These are phyloP conservation scores for Plectosphaerella cucumerina DNA, from an alignment of 2,329 filamentous ascomycete species.

Conservation along the genomic window DNA sequence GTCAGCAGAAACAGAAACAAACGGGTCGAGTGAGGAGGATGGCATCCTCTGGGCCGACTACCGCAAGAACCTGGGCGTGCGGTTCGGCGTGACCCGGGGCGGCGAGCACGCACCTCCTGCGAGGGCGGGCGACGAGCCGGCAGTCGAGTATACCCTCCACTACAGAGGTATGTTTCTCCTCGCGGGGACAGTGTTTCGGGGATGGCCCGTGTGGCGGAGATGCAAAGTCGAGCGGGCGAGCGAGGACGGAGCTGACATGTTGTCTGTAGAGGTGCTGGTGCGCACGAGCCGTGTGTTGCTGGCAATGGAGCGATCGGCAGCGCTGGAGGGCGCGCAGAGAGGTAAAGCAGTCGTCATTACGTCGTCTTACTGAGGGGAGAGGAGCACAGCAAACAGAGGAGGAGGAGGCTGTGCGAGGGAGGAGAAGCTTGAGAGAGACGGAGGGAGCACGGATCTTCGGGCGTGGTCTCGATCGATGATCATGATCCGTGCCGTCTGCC, in stretches of 20 bases:
- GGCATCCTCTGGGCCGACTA: constrained; percentile 66
- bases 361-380: constrained; percentile 22
- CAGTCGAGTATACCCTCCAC: constrained; percentile 65
- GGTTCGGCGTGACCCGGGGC: constrained; percentile 51
- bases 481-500: too few species aligned
- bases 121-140: constrained; percentile 58
- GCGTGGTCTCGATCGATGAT: too few species aligned
- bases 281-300: constrained; percentile 60
- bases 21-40: constrained; percentile 13
- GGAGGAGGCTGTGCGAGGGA: background rate
- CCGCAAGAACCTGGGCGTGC: constrained; percentile 60
- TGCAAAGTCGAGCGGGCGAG: background rate
- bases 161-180: constrained; percentile 58
- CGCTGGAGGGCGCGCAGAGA: constrained; percentile 53
- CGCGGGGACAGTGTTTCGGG: too few species aligned
- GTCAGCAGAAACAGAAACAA: constrained; percentile 10
- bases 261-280: constrained; percentile 60
- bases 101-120: constrained; percentile 31
- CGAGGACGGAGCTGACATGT: constrained; percentile 10
- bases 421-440: too few species aligned
- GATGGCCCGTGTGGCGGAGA: background rate
- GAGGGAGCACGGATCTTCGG: too few species aligned
- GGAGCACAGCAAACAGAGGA: constrained; percentile 5
- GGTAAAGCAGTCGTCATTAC: constrained; percentile 67
- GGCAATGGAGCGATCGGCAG: constrained; percentile 60